Conservation (phyloP, 2,329 filamentous ascomycete species). For the Pyrenophora teres region DNA sequence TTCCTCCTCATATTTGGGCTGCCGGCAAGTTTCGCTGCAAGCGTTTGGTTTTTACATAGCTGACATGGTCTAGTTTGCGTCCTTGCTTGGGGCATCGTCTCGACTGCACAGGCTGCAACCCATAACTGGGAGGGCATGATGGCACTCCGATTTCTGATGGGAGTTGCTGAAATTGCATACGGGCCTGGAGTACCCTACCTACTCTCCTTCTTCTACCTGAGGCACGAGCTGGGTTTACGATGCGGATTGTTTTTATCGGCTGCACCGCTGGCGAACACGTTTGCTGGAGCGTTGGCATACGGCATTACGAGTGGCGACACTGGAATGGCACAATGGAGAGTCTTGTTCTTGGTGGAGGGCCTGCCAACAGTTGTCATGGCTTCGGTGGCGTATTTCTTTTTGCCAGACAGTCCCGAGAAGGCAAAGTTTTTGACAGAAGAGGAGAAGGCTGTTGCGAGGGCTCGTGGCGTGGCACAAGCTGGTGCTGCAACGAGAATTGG, state of each 20-base stretch:
- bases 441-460: conserved; percentile 44
- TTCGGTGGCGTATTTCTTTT: conserved; percentile 48
- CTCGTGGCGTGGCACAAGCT: conserved; percentile 38
- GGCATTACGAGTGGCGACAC: conserved; percentile 64
- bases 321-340: conserved; percentile 64
- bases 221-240: conserved; percentile 61
- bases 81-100: conserved; percentile 43
- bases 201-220: conserved; percentile 63
- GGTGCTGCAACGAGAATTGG: conserved; percentile 36
- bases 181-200: conserved; percentile 56
- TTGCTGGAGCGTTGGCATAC: conserved; percentile 67
- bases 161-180: conserved; percentile 50
- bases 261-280: conserved; percentile 76
- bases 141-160: conserved; percentile 45
- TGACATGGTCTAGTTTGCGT: conserved; percentile 21
- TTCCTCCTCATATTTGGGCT: conserved; percentile 46
- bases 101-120: conserved; percentile 38
- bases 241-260: conserved; percentile 59
- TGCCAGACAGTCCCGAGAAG: conserved; percentile 53
- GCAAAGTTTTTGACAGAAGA: conserved; percentile 50
- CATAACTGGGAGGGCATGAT: conserved; percentile 41
- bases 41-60: too few relatives aligned
- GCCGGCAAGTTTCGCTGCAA: conserved; percentile 16
- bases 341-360: conserved; percentile 57
- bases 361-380: conserved; percentile 52